A percentile compares a stretch with the other conserved stretches of the same genome.
Conservation (phyloP, 2,329 filamentous ascomycete species). For the Botrytis aclada region DNA sequence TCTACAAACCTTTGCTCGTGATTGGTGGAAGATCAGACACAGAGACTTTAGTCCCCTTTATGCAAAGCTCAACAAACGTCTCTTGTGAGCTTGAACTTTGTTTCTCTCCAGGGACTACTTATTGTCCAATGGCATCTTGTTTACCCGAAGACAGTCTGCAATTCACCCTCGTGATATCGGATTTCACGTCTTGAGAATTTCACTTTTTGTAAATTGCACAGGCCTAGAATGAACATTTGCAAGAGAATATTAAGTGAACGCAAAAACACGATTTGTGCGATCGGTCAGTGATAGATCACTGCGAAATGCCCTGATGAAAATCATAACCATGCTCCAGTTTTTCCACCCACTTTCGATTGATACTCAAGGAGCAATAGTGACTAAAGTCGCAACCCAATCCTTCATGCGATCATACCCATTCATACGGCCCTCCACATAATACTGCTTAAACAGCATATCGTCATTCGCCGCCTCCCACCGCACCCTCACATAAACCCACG, state of each 20-base stretch:
- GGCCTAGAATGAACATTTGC: not conserved
- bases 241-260: not conserved
- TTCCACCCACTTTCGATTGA: not conserved
- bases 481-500: slow-evolving; percentile 7
- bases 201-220: not conserved
- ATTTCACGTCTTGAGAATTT: not conserved
- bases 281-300: not conserved
- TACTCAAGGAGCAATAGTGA: not conserved
- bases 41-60: too few relatives aligned
- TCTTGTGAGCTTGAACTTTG: too few relatives aligned
- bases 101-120: too few relatives aligned
- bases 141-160: not conserved
- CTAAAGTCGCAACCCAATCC: slow-evolving; percentile 10
- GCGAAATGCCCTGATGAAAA: not conserved
- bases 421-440: slow-evolving; percentile 14
- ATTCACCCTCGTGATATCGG: not conserved
- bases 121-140: not conserved
- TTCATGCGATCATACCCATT: slow-evolving; percentile 13
- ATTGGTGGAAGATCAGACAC: not conserved
- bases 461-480: not conserved
- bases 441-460: slow-evolving; percentile 12
- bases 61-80: too few relatives aligned
- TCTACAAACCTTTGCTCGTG: not conserved
- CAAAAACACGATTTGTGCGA: too few relatives aligned
- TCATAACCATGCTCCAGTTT: too few relatives aligned